Conservation (phyloP, 2,329 filamentous ascomycete species). For the Penicillium freii region DNA sequence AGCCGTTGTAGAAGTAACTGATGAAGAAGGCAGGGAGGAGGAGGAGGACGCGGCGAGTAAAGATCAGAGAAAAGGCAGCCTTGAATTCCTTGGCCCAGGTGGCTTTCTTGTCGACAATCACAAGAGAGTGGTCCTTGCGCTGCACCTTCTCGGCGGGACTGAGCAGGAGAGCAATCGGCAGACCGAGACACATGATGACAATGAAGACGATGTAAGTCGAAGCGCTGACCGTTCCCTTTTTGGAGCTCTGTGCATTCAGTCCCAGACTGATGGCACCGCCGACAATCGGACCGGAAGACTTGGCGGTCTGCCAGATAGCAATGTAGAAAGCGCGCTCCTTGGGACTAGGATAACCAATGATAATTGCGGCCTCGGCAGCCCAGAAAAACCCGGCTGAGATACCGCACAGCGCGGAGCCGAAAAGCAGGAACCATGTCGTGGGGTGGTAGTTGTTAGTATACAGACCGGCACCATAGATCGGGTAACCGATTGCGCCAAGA, state of each 20-base stretch:
- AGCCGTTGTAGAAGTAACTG: conserved; percentile 33
- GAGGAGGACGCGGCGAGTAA: conserved; percentile 22
- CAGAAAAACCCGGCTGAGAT: conserved; percentile 51
- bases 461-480: conserved; percentile 48
- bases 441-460: conserved; percentile 52
- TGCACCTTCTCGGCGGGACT: conserved; percentile 27
- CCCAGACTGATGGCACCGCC: conserved; percentile 26
- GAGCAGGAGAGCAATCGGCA: conserved; percentile 21
- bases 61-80: conserved; percentile 19
- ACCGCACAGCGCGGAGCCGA: conserved; percentile 48
- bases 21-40: conserved; percentile 31
- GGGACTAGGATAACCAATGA: conserved; percentile 43
- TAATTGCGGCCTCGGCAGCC: conserved; percentile 50
- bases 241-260: conserved; percentile 20
- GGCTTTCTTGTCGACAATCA: conserved; percentile 22
- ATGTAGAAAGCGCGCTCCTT: conserved; percentile 26
- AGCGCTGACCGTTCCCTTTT: conserved; percentile 19
- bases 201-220: conserved; percentile 26
- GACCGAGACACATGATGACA: conserved; percentile 26
- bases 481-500: conserved; percentile 46
- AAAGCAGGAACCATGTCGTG: conserved; percentile 51
- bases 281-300: conserved; percentile 24
- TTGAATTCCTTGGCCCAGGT: conserved; percentile 24
- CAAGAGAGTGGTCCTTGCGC: conserved; percentile 24
- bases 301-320: conserved; percentile 27